These are phyloP conservation scores for Lablab purpureus DNA, from an alignment of 306 rosid genomes.

Conservation along the genomic window DNA sequence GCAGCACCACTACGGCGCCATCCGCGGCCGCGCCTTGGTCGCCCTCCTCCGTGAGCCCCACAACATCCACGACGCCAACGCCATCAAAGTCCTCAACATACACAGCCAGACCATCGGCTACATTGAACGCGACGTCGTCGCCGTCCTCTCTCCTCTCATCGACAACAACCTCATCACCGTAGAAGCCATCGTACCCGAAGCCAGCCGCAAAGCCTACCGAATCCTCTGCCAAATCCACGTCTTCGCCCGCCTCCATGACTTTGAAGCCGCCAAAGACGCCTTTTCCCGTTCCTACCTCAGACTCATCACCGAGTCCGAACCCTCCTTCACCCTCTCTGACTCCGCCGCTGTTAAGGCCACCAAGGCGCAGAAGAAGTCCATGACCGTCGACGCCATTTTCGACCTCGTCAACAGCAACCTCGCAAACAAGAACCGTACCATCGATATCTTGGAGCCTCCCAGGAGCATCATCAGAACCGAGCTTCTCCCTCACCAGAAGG, in stretches of 20 bases:
- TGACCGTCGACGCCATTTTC: slow-evolving; percentile 61
- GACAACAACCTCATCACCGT: slow-evolving; percentile 54
- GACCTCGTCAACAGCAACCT: slow-evolving; percentile 43
- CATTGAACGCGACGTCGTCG: slow-evolving; percentile 66
- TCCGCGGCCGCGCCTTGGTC: slow-evolving; percentile 75
- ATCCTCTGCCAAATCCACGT: slow-evolving; percentile 76
- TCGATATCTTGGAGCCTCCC: slow-evolving; percentile 60
- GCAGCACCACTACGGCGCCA: slow-evolving; percentile 58
- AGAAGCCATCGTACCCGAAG: slow-evolving; percentile 69
- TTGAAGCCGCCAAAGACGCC: background rate
- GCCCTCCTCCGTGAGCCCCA: slow-evolving; percentile 77
- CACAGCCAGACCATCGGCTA: slow-evolving; percentile 60
- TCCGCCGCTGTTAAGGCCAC: slow-evolving; percentile 68
- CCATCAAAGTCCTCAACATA: slow-evolving; percentile 73
- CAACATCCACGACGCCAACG: slow-evolving; percentile 66
- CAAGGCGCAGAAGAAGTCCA: slow-evolving; percentile 29
- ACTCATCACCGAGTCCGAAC: slow-evolving; percentile 12
- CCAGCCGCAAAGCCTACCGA: slow-evolving; percentile 44
- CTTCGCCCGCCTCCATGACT: slow-evolving; percentile 19
- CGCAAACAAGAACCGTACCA: slow-evolving; percentile 32
- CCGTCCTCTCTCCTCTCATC: slow-evolving; percentile 65
- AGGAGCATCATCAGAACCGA: slow-evolving; percentile 53
- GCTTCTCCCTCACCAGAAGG: slow-evolving; percentile 75
- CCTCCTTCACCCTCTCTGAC: slow-evolving; percentile 65
- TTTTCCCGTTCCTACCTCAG: background rate